Evolutionary conservation across 352 stramenopile species (phyloP).

Genomic region (Globisporangium viniferum): DNA sequence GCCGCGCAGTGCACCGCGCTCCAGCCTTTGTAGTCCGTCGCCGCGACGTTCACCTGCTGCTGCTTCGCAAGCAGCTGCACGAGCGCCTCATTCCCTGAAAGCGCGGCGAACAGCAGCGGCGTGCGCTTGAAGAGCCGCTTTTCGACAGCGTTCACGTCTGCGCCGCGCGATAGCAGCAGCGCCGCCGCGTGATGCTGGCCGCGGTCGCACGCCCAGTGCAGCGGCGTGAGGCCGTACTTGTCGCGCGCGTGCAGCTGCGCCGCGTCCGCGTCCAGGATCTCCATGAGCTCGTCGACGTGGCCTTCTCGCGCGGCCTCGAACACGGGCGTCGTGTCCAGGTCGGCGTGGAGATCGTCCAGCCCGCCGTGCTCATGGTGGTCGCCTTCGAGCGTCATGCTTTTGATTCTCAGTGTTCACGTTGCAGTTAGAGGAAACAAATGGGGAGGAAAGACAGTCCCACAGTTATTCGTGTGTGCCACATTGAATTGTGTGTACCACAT

Average conservation of each 20-base stretch:
- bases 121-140: slow-evolving; percentile 64
- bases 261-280: slow-evolving; percentile 29
- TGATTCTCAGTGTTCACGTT: background rate
- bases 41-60: slow-evolving; percentile 35
- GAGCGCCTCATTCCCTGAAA: slow-evolving; percentile 30
- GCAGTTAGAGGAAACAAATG: background rate
- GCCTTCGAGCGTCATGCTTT: background rate
- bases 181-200: slow-evolving; percentile 27
- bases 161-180: slow-evolving; percentile 37
- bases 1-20: slow-evolving; percentile 49
- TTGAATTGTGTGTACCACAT: too few species aligned
- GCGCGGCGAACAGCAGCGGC: slow-evolving; percentile 61
- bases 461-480: too few species aligned
- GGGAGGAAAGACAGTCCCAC: background rate
- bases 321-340: slow-evolving; percentile 54
- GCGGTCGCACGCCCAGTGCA: slow-evolving; percentile 73
- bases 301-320: slow-evolving; percentile 60
- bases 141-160: slow-evolving; percentile 54
- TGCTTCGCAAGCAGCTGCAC: slow-evolving; percentile 35
- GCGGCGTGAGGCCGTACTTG: slow-evolving; percentile 68
- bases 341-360: slow-evolving; percentile 61
- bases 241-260: slow-evolving; percentile 34
- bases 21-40: slow-evolving; percentile 59
- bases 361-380: slow-evolving; percentile 30
- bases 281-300: slow-evolving; percentile 31